Base-by-base conservation (phyloP, 352 stramenopile genomes). In the Pythium vanterpoolii region DNA sequence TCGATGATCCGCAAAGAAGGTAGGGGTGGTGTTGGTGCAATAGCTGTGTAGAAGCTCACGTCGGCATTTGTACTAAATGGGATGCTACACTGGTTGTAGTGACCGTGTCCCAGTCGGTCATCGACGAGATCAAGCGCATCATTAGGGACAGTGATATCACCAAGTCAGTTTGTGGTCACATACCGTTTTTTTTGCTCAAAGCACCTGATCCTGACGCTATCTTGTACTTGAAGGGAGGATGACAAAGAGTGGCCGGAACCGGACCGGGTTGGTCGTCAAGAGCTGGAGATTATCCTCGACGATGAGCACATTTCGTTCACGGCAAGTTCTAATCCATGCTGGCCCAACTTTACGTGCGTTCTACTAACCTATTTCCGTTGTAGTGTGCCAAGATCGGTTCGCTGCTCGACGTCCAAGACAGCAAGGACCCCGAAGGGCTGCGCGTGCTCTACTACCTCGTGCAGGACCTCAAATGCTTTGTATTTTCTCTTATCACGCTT, bases 261-360 rank as follows among this genome's bases (percentile, higher is more conserved):
- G 19, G 92, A 97, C 61, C 80, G 83, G 30, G 87, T 97, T 14
- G 95, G 94, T 19, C 76, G 88, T 50, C 95, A 98, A 79, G 96
- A 99, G 69, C 78, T 99, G 21, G 97, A 99, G 71, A 86, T 99
- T 51, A 95, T 98, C 46, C 77, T 98, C 27, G 91, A 91, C 30
- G 83, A 98, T 64, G 82, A 98, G 48, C 97, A 99, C 71, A 98
- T 99, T 62, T 98, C 90, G 27, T 99, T 99, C 76, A 98, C 90
- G 36, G 87, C 96, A 58, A 21, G 74, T 68, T 43, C 3, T 36
- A 9, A 4, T 18, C 18, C 28, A 42, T 42, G 10, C 10, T 52
- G 11, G 38, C 13, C 2, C 3, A 11, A 24, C 45, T 26, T 50
- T 28, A 11, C 0, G 21, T 48, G 42, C 3, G 21, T 48, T 30